Percentiles rank a stretch among this genome's conserved stretches.
phyloP scores from a whole-genome alignment of 2,329 filamentous ascomycete species.

The Zymoseptoria crescenta region DNA sequence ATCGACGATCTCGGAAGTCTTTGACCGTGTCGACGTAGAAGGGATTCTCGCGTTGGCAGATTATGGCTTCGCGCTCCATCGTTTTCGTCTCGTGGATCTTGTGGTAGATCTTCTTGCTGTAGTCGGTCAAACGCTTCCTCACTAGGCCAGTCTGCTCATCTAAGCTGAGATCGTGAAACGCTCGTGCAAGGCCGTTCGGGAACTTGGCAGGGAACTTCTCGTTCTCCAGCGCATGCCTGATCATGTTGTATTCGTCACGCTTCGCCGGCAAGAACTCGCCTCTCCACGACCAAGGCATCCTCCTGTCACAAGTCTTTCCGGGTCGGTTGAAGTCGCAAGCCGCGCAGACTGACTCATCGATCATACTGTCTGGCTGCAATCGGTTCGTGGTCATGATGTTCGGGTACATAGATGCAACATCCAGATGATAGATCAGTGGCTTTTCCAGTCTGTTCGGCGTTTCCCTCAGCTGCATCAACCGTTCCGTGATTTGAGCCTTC shows the following conservation, averaged over 20 bases:
- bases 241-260: slow-evolving; percentile 99
- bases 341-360: slow-evolving; percentile 88
- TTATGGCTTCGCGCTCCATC: slow-evolving; percentile 90
- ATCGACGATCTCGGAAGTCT: slow-evolving; percentile 91
- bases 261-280: slow-evolving; percentile 95
- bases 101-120: slow-evolving; percentile 98
- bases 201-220: slow-evolving; percentile 80
- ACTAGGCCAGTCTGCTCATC: slow-evolving; percentile 78
- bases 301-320: slow-evolving; percentile 91
- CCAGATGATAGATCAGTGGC: slow-evolving; percentile 93
- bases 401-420: slow-evolving; percentile 98
- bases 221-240: slow-evolving; percentile 80
- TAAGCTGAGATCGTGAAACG: slow-evolving; percentile 69
- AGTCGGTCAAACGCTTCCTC: slow-evolving; percentile 81
- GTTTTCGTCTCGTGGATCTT: slow-evolving; percentile 95
- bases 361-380: slow-evolving; percentile 97
- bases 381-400: slow-evolving; percentile 99
- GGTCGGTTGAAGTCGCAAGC: slow-evolving; percentile 97
- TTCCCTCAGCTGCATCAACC: slow-evolving; percentile 63
- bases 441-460: slow-evolving; percentile 78
- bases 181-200: slow-evolving; percentile 60
- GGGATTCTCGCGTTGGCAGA: slow-evolving; percentile 94
- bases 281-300: slow-evolving; percentile 96
- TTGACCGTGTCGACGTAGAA: slow-evolving; percentile 97
- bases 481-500: slow-evolving; percentile 69